A percentile compares a stretch with the other conserved stretches of the same genome.
Evolutionary conservation across 208 protist genomes (phyloP).

Genomic region (Ichthyophonus hoferi): DNA sequence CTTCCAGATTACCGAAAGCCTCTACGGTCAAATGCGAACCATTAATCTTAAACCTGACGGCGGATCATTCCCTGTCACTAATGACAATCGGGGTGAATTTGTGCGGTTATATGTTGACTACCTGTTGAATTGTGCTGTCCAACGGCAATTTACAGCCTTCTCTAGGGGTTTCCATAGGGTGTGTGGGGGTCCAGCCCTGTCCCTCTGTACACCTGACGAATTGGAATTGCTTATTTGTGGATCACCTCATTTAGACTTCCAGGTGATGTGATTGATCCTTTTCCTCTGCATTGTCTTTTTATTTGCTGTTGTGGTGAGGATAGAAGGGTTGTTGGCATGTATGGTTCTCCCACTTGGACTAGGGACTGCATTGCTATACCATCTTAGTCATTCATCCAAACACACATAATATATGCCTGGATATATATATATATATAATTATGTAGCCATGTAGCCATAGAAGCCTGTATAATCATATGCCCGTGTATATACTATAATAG

Average conservation of each 20-base stretch:
- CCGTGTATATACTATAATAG: too few relatives aligned
- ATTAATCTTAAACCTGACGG: conserved; percentile 32
- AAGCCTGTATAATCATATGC: too few relatives aligned
- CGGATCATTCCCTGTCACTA: conserved; percentile 29
- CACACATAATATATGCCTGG: too few relatives aligned
- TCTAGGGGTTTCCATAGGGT: conserved; percentile 34
- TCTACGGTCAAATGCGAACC: neutral
- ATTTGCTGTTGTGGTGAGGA: too few relatives aligned
- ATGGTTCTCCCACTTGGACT: too few relatives aligned
- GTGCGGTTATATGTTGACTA: conserved; percentile 39
- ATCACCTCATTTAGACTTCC: conserved; percentile 54
- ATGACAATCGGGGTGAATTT: conserved; percentile 44
- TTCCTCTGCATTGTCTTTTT: too few relatives aligned
- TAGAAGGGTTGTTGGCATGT: too few relatives aligned
- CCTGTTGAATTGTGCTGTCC: conserved; percentile 17
- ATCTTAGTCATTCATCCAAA: too few relatives aligned
- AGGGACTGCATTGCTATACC: too few relatives aligned
- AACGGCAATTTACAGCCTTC: conserved; percentile 32
- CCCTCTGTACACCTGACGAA: conserved; percentile 62
- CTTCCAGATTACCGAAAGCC: conserved; percentile 23
- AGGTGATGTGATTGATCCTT: too few relatives aligned
- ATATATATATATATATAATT: too few relatives aligned
- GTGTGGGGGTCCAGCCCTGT: conserved; percentile 33
- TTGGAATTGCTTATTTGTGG: conserved; percentile 63
- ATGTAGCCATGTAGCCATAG: too few relatives aligned